phyloP scores from a whole-genome alignment of 768 basidiomycete species.

The Sporobolomyces pararoseus region DNA sequence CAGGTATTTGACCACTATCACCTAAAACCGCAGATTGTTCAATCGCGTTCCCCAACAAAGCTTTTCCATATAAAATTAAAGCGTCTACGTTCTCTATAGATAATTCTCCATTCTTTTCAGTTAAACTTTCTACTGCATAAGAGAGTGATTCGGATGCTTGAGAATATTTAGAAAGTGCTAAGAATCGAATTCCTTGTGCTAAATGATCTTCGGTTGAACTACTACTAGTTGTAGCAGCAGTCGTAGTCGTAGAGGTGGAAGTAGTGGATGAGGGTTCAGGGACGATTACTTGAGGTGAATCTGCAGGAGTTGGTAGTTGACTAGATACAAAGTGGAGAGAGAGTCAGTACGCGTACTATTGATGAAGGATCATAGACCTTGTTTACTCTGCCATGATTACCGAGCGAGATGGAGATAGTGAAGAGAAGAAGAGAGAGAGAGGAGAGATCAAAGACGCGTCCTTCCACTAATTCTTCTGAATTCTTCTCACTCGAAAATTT shows the following conservation, averaged over 20 bases:
- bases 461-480: too few relatives aligned
- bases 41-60: conserved; percentile 87
- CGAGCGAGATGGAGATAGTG: too few relatives aligned
- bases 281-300: neutral
- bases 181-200: conserved; percentile 53
- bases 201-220: conserved; percentile 30
- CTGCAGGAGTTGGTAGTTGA: conserved; percentile 2
- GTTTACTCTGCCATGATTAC: conserved; percentile 15
- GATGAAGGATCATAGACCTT: neutral
- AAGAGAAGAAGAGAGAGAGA: too few relatives aligned
- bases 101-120: conserved; percentile 70
- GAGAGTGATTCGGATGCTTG: conserved; percentile 80
- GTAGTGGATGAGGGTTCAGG: neutral
- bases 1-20: conserved; percentile 60
- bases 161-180: conserved; percentile 79
- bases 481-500: too few relatives aligned
- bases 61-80: conserved; percentile 87
- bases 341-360: neutral
- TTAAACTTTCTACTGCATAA: conserved; percentile 72
- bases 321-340: neutral
- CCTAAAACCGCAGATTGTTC: conserved; percentile 80
- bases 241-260: neutral
- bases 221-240: too few relatives aligned
- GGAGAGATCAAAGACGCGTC: too few relatives aligned
- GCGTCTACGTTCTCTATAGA: conserved; percentile 79